phyloP scores from a whole-genome alignment of 1,139 yeast species.

The Pichia sp. region DNA sequence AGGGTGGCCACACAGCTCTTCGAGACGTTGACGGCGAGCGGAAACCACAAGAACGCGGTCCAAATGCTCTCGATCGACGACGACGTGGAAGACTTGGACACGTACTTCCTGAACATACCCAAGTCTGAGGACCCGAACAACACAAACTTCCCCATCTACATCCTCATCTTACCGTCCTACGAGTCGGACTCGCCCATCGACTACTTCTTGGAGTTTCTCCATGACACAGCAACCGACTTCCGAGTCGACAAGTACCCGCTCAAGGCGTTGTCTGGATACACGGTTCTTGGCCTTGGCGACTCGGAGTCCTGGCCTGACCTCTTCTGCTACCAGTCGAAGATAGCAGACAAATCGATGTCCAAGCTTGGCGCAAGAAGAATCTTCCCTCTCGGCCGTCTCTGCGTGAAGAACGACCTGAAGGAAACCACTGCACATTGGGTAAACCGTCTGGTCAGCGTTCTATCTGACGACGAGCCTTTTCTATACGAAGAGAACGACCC shows the following conservation, averaged over 20 bases:
- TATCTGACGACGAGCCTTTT: conserved; percentile 66
- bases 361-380: conserved; percentile 82
- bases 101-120: conserved; percentile 69
- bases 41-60: conserved; percentile 44
- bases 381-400: conserved; percentile 80
- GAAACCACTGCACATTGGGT: conserved; percentile 64
- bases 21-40: conserved; percentile 32
- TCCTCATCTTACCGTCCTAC: conserved; percentile 81
- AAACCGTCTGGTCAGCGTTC: conserved; percentile 50
- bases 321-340: conserved; percentile 81
- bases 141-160: conserved; percentile 44
- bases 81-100: conserved; percentile 80
- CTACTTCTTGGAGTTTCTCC: conserved; percentile 73
- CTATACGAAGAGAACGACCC: conserved; percentile 46
- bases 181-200: conserved; percentile 92
- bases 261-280: conserved; percentile 63
- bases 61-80: conserved; percentile 65
- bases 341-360: conserved; percentile 71
- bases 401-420: conserved; percentile 71
- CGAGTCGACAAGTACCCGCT: conserved; percentile 81
- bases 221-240: conserved; percentile 80
- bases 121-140: conserved; percentile 31
- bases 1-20: conserved; percentile 55
- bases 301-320: conserved; percentile 80
- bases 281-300: conserved; percentile 87